Evolutionary conservation across 441 rosid genomes (phyloP), one percentile per base, ranked within the genome.

Genomic region (Euphorbia celastroides): DNA sequence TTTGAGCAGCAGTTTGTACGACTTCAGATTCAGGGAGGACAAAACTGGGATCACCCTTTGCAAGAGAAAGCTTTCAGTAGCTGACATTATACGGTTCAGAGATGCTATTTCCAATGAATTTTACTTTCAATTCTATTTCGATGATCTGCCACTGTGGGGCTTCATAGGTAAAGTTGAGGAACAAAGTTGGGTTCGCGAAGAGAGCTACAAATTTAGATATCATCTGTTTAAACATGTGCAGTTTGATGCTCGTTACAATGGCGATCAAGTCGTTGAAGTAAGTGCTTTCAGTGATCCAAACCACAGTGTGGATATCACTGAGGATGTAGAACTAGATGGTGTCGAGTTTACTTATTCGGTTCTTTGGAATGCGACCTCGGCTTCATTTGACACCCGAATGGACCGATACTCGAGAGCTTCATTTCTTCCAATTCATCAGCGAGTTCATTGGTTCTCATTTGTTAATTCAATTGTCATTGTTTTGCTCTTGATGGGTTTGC

Each of bases 71-170:
- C 83, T 93, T 50, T 67, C 55, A 58, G 22, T 54, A 17, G 81
- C 73, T 79, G 89, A 88, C 17, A 69, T 86, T 64, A 73, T 75
- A 34, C 79, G 67, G 65, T 81, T 90, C 36, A 86, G 93, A 77
- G 74, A 79, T 55, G 81, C 84, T 60, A 77, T 90, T 42, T 48
- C 63, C 30, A 73, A 84, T 75, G 95, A 90, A 57, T 93, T 78
- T 71, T 93, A 93, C 81, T 93, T 87, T 74, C 94, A 90, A 66
- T 86, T 93, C 88, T 86, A 90, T 70, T 85, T 78, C 60, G 94
- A 90, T 17, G 94, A 87, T 82, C 93, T 93, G 30, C 97, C 97
- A 16, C 71, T 90, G 26, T 93, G 96, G 98, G 98, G 96, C 57
- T 93, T 84, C 77, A 31, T 90, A 66, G 98, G 97, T 38, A 93